Conservation (phyloP, 108 stramenopile genomes). For the Chaetoceros tenuissimus region DNA sequence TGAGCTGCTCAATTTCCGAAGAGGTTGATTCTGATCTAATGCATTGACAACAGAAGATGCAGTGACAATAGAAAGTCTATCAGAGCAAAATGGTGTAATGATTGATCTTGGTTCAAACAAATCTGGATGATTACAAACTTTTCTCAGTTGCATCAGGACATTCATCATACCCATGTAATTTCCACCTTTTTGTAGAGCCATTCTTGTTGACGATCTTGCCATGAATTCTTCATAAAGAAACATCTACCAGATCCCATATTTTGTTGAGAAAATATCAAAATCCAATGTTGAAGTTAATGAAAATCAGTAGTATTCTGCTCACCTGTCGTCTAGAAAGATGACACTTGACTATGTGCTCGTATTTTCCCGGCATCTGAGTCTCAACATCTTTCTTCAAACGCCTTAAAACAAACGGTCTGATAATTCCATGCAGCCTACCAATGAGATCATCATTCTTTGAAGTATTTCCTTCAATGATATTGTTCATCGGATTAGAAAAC, state of each 20-base stretch:
- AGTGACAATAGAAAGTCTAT: conserved; percentile 35
- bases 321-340: conserved; percentile 87
- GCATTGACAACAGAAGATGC: conserved; percentile 36
- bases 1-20: conserved; percentile 31
- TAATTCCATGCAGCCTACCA: conserved; percentile 88
- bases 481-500: conserved; percentile 95
- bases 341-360: conserved; percentile 92
- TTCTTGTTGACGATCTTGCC: conserved; percentile 86
- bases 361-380: conserved; percentile 94
- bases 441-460: conserved; percentile 75
- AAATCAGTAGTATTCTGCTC: not conserved
- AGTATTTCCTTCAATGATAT: conserved; percentile 85
- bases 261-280: not conserved
- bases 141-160: conserved; percentile 97
- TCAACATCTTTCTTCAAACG: conserved; percentile 96
- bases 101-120: conserved; percentile 95
- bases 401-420: conserved; percentile 94
- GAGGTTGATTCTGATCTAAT: conserved; percentile 17
- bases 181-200: conserved; percentile 73
- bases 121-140: conserved; percentile 99
- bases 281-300: not conserved
- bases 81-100: conserved; percentile 80
- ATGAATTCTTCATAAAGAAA: conserved; percentile 98
- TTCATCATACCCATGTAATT: conserved; percentile 99
- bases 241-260: conserved; percentile 29